These are phyloP conservation scores for Paecilomyces fulvus DNA, from an alignment of 2,329 filamentous ascomycete genomes.

Conservation along the genomic window DNA sequence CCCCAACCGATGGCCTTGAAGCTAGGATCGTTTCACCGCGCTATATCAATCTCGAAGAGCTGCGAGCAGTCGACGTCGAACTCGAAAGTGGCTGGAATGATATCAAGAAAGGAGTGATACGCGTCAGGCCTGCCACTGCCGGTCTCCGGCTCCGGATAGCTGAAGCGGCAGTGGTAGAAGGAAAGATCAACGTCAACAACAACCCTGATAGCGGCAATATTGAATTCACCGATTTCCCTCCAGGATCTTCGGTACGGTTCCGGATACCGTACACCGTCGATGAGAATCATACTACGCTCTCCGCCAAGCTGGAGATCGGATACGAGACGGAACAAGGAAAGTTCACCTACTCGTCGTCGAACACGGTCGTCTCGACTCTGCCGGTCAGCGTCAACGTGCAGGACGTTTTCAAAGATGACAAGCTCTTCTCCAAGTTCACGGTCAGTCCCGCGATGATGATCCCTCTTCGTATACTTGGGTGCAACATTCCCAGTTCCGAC, in stretches of 20 bases:
- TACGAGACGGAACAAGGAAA: slow-evolving; percentile 61
- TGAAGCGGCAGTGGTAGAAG: slow-evolving; percentile 38
- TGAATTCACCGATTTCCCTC: slow-evolving; percentile 27
- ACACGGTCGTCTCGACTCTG: slow-evolving; percentile 62
- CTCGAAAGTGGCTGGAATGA: slow-evolving; percentile 68
- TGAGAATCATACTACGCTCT: slow-evolving; percentile 61
- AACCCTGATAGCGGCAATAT: slow-evolving; percentile 40
- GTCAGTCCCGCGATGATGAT: slow-evolving; percentile 70
- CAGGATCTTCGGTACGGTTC: slow-evolving; percentile 30
- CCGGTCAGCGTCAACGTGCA: slow-evolving; percentile 93
- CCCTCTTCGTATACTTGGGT: slow-evolving; percentile 65
- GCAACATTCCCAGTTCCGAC: slow-evolving; percentile 61
- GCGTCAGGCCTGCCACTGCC: slow-evolving; percentile 51
- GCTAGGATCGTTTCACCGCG: slow-evolving; percentile 59
- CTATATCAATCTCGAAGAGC: slow-evolving; percentile 69
- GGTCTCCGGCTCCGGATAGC: slow-evolving; percentile 50
- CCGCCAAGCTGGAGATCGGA: slow-evolving; percentile 64
- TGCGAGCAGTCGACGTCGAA: slow-evolving; percentile 66
- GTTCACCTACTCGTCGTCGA: slow-evolving; percentile 56
- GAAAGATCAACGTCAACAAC: slow-evolving; percentile 33
- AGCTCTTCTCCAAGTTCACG: slow-evolving; percentile 82
- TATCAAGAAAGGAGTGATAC: slow-evolving; percentile 41
- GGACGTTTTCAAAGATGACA: slow-evolving; percentile 79
- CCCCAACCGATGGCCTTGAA: slow-evolving; percentile 59
- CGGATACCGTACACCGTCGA: slow-evolving; percentile 78